Base-by-base conservation (phyloP, 2,329 filamentous ascomycete genomes). In the Aspergillaceae sp. region DNA sequence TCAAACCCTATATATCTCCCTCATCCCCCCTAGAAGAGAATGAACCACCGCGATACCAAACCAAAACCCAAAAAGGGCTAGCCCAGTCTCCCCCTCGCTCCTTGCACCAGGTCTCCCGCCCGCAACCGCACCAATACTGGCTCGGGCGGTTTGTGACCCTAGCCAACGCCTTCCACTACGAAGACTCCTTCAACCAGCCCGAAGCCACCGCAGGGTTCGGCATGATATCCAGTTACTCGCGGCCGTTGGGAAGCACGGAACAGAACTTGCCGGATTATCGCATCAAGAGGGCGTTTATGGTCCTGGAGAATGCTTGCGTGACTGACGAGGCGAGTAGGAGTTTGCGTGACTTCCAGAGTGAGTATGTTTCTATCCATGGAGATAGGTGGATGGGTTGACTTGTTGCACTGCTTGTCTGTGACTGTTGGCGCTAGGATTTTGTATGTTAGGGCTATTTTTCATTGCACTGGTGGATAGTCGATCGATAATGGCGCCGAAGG, bases 241-340 rank as follows among this genome's bases (percentile, higher is more conserved):
- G 55, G 36, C 50, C 47, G 35, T 41, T 55, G 46, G 43, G 45
- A 10, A 30, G 40, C n/a, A 27, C 46, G 7, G 49, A 51, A 40
- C 47, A 38, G 32, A 49, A 50, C 26, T 40, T 33, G 46, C 48
- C 51, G 47, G 51, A 26, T 26, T 62, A 47, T 38, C 59, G 63
- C 29, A 54, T 55, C 29, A 61, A 59, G 11, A 55, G 61, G 4
- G 62, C 65, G 4, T 67, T 69, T 44, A 56, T 58, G 49, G 56
- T 63, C 5, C 47, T 70, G 11, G 54, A 66, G 32, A 56, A 55
- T 29, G 50, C 58, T 1, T 70, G 67, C 49, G 36, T 52, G 30
- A 66, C 66, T 0, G 53, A 58, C 4, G 64, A 68, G 48, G 66
- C 67, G 35, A 56, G 47, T 27, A 48, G 44, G 10, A 69, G 66